phyloP scores from a whole-genome alignment of 1,284 basidiomycete genomes.

The Rhodotorula sp. region DNA sequence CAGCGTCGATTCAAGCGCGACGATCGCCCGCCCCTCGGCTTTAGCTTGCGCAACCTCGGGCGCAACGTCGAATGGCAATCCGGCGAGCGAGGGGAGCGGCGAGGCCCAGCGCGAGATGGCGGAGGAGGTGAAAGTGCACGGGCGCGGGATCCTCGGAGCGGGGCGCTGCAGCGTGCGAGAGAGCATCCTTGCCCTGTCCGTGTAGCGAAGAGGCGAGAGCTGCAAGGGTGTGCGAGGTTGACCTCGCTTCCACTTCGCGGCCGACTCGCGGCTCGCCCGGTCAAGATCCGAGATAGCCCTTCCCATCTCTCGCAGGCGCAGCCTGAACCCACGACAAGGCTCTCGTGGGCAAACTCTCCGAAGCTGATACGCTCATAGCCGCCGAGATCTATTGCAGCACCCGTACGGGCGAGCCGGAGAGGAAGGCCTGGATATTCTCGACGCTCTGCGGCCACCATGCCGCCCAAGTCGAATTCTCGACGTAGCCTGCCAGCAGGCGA shows the following conservation, averaged over 20 bases:
- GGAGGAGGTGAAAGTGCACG: neutral
- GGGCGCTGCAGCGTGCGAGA: neutral
- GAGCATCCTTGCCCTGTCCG: neutral
- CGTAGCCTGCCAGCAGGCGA: slow-evolving; percentile 25
- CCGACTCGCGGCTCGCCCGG: no score
- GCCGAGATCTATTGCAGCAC: neutral
- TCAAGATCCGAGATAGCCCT: no score
- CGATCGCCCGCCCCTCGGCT: slow-evolving; percentile 29
- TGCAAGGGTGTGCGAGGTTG: neutral
- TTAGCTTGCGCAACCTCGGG: slow-evolving; percentile 31
- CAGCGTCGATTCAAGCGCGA: slow-evolving; percentile 39
- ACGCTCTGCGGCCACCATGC: slow-evolving; percentile 51
- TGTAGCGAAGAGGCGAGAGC: neutral
- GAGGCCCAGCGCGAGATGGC: neutral
- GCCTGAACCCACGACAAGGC: no score
- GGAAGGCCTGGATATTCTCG: slow-evolving; percentile 60
- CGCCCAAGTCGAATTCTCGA: slow-evolving; percentile 24
- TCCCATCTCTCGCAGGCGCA: no score
- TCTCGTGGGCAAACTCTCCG: no score
- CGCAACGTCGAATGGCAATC: slow-evolving; percentile 33
- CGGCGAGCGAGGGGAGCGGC: slow-evolving; percentile 10
- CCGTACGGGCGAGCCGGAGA: slow-evolving; percentile 47
- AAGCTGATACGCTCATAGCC: no score
- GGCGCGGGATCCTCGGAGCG: neutral
- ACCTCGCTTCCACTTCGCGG: no score